Conservation (phyloP, 1,284 basidiomycete genomes). For the Pseudozyma sp. region DNA sequence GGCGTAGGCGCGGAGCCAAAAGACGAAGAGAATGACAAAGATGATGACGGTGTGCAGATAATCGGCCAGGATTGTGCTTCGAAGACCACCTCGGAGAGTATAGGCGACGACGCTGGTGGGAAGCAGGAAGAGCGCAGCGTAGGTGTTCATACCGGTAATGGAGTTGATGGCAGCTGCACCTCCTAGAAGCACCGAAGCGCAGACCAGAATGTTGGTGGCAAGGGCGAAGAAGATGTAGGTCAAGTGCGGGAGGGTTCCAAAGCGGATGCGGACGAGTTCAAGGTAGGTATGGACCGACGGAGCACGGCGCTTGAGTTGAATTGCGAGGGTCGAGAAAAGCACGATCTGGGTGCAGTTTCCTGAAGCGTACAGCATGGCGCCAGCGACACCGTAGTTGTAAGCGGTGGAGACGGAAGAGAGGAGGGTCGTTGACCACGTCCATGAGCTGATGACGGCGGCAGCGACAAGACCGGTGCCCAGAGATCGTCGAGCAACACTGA, state of each 20-base stretch:
- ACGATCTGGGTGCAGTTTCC: constrained; percentile 60
- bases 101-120: constrained; percentile 59
- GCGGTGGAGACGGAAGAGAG: constrained; percentile 54
- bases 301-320: constrained; percentile 59
- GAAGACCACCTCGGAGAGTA: constrained; percentile 56
- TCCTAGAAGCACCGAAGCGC: constrained; percentile 53
- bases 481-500: constrained; percentile 52
- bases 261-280: constrained; percentile 56
- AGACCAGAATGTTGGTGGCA: constrained; percentile 64
- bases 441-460: constrained; percentile 58
- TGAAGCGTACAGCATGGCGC: constrained; percentile 59
- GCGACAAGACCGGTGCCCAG: constrained; percentile 61
- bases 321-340: constrained; percentile 59
- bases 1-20: constrained; percentile 55
- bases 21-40: constrained; percentile 59
- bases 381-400: constrained; percentile 63
- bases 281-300: constrained; percentile 61
- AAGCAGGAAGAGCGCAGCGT: constrained; percentile 55
- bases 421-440: constrained; percentile 64
- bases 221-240: constrained; percentile 62
- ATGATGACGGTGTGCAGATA: constrained; percentile 64
- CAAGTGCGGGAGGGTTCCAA: constrained; percentile 53
- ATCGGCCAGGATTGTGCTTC: constrained; percentile 57
- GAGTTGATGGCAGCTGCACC: constrained; percentile 56
- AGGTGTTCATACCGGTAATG: constrained; percentile 59